A percentile compares a stretch with the other conserved stretches of the same genome.
phyloP scores from a whole-genome alignment of 345 rosid species.

The Pugionium cornutum region DNA sequence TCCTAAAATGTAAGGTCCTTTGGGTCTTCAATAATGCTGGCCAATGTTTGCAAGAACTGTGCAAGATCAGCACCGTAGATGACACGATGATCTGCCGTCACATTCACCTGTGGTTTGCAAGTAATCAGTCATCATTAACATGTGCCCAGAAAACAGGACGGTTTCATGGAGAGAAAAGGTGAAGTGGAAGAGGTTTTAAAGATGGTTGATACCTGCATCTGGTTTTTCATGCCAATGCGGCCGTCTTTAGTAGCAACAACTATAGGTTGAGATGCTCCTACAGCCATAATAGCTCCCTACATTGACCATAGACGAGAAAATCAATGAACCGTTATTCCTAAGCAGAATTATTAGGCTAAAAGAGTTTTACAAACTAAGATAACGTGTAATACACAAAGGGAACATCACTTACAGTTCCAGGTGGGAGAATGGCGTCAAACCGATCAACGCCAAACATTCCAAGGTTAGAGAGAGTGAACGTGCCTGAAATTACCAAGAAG shows the following conservation, averaged over 20 bases:
- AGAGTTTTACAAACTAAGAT: not conserved
- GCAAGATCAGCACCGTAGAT: constrained; percentile 96
- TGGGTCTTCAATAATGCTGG: constrained; percentile 83
- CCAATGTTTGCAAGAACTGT: constrained; percentile 84
- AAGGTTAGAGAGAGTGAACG: constrained; percentile 94
- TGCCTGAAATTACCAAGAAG: constrained; percentile 51
- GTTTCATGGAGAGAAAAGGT: constrained; percentile 18
- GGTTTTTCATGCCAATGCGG: constrained; percentile 85
- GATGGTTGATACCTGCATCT: constrained; percentile 71
- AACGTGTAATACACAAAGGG: not conserved
- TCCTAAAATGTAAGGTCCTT: constrained; percentile 77
- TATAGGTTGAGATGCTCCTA: constrained; percentile 86
- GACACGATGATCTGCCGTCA: constrained; percentile 92
- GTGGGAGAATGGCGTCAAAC: constrained; percentile 94
- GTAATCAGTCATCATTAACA: constrained; percentile 18
- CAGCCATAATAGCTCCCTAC: constrained; percentile 99
- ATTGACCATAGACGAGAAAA: constrained; percentile 25
- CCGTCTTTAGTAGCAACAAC: constrained; percentile 86
- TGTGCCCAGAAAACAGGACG: constrained; percentile 3
- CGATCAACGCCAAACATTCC: constrained; percentile 99
- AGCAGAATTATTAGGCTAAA: not conserved
- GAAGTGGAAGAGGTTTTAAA: constrained; percentile 8
- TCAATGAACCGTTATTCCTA: constrained; percentile 14
- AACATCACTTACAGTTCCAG: constrained; percentile 76
- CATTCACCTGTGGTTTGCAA: constrained; percentile 65